phyloP scores from a whole-genome alignment of 2,329 filamentous ascomycete genomes.

The Dactylellina drechsleri region DNA sequence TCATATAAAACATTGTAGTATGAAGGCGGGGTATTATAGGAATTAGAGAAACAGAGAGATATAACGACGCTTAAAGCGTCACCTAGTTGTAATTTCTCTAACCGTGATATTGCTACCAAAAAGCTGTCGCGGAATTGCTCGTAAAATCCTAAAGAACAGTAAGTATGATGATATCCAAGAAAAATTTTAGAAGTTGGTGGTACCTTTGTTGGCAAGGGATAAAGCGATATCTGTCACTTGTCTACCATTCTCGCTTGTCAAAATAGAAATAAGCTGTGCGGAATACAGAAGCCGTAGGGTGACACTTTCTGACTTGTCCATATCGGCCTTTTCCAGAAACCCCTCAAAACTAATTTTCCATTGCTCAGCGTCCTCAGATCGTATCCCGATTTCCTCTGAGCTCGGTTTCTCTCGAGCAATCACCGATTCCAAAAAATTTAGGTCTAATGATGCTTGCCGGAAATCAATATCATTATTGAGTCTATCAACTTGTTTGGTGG shows the following conservation, averaged over 20 bases:
- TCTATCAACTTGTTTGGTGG: not conserved
- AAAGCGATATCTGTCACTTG: conserved; percentile 34
- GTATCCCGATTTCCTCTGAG: not conserved
- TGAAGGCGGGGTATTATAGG: conserved; percentile 5
- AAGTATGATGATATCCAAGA: not conserved
- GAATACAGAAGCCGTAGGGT: conserved; percentile 11
- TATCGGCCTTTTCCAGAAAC: not conserved
- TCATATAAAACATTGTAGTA: conserved; percentile 29
- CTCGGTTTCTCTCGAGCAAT: not conserved
- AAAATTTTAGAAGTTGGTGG: too few species aligned
- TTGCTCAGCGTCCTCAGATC: not conserved
- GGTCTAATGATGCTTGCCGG: conserved; percentile 5
- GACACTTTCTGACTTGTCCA: not conserved
- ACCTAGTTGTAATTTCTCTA: not conserved
- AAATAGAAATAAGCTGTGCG: conserved; percentile 18
- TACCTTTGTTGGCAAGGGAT: conserved; percentile 28
- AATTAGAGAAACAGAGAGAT: conserved; percentile 7
- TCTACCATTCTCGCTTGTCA: conserved; percentile 7
- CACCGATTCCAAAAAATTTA: conserved; percentile 20
- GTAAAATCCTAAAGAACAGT: conserved; percentile 22
- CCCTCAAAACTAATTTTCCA: conserved; percentile 1
- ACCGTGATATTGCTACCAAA: conserved; percentile 9
- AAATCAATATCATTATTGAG: not conserved
- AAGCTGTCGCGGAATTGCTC: conserved; percentile 14
- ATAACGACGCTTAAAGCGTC: conserved; percentile 9